Evolutionary conservation across 805 yeast species (phyloP).

Genomic region (Spathaspora sp.): DNA sequence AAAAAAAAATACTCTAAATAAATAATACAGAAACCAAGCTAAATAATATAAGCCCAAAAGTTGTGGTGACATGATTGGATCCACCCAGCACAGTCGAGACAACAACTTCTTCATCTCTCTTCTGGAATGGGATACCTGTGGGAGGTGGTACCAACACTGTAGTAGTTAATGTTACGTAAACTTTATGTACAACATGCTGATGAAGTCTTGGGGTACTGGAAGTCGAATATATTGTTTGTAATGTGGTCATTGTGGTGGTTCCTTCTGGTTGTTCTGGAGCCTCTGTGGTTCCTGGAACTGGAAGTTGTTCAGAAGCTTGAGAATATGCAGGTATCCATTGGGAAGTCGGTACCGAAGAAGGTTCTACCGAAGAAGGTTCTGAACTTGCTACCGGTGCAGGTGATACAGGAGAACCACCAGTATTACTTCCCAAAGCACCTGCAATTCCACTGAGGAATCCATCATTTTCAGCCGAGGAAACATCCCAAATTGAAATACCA

Average conservation of each 20-base stretch:
- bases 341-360: background rate
- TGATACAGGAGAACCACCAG: background rate
- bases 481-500: slow-evolving; percentile 37
- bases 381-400: background rate
- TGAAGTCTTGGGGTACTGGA: background rate
- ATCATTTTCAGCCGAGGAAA: slow-evolving; percentile 20
- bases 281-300: background rate
- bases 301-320: background rate
- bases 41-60: background rate
- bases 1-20: background rate
- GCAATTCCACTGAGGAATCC: background rate
- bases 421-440: background rate
- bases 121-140: background rate
- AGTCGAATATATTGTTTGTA: background rate
- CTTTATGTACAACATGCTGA: background rate
- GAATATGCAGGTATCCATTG: background rate
- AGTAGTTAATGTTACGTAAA: background rate
- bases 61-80: background rate
- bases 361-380: background rate
- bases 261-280: background rate
- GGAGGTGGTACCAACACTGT: background rate
- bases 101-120: background rate
- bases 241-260: background rate
- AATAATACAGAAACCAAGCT: background rate
- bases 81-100: background rate